Conservation (phyloP, 1,284 basidiomycete species). For the Phylloporus sp. region DNA sequence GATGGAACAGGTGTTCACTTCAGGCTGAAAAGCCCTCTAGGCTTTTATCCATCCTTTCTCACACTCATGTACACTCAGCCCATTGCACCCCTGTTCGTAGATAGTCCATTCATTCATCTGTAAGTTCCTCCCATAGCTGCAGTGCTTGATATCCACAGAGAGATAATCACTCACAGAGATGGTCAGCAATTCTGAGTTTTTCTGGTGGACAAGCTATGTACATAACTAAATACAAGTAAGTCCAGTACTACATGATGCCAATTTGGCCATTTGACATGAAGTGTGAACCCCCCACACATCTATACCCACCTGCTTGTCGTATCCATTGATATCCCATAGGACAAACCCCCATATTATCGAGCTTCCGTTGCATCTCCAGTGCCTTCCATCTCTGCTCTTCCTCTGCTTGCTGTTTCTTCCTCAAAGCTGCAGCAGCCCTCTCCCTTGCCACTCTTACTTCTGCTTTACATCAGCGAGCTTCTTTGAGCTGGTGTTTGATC, state of each 20-base stretch:
- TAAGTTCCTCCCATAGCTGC: too few relatives aligned
- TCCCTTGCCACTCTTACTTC: constrained; percentile 33
- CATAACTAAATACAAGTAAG: too few relatives aligned
- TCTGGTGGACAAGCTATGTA: too few relatives aligned
- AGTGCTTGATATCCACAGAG: too few relatives aligned
- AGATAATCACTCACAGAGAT: too few relatives aligned
- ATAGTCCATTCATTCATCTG: too few relatives aligned
- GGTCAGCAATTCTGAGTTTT: too few relatives aligned
- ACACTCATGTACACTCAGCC: too few relatives aligned
- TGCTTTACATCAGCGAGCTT: constrained; percentile 30
- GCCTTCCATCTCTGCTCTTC: constrained; percentile 37
- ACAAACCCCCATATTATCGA: constrained; percentile 58
- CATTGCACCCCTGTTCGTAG: too few relatives aligned
- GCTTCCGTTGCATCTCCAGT: constrained; percentile 46
- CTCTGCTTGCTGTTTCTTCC: constrained; percentile 43
- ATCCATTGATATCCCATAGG: constrained; percentile 57
- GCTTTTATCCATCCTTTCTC: too few relatives aligned
- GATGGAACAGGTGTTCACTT: too few relatives aligned
- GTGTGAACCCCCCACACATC: constrained; percentile 60
- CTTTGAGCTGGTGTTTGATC: constrained; percentile 28
- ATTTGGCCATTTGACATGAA: constrained; percentile 41
- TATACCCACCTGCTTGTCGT: constrained; percentile 48
- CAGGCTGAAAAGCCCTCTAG: too few relatives aligned
- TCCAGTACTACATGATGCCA: not conserved
- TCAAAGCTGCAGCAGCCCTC: constrained; percentile 41